These are phyloP conservation scores for Hypoxylon sp. DNA, from an alignment of 2,329 filamentous ascomycete genomes.

Conservation along the genomic window DNA sequence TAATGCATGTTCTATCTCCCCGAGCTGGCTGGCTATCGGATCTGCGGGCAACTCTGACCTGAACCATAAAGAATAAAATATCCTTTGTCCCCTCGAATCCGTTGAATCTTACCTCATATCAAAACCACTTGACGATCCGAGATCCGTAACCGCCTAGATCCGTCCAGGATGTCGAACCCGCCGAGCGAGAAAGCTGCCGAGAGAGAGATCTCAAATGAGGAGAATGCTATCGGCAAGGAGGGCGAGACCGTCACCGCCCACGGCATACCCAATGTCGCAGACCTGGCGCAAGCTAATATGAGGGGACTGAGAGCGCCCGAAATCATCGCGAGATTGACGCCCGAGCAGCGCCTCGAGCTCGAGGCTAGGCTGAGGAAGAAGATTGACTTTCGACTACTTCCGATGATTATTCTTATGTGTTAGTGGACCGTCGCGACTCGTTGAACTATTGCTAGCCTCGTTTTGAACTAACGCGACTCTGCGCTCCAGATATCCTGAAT, in stretches of 20 bases:
- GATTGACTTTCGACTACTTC: conserved; percentile 75
- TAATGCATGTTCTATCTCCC: conserved; percentile 33
- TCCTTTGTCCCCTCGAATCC: background rate
- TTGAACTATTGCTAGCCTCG: conserved; percentile 4
- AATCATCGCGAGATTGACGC: conserved; percentile 62
- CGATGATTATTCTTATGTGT: conserved; percentile 77
- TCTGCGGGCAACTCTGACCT: background rate
- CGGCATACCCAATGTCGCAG: conserved; percentile 40
- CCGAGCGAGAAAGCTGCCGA: conserved; percentile 37
- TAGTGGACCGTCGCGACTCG: conserved; percentile 8
- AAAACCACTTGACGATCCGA: conserved; percentile 11
- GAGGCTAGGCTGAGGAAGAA: conserved; percentile 74
- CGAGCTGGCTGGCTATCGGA: conserved; percentile 17
- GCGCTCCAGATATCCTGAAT: conserved; percentile 47
- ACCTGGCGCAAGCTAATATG: conserved; percentile 46
- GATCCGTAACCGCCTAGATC: background rate
- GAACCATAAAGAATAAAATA: conserved; percentile 25
- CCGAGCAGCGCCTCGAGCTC: conserved; percentile 64
- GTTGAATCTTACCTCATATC: background rate
- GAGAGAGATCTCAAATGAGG: conserved; percentile 39
- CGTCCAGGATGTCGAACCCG: conserved; percentile 35
- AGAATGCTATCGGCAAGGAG: conserved; percentile 33
- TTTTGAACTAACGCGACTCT: conserved; percentile 19
- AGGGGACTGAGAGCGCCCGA: conserved; percentile 52
- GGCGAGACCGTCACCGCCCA: conserved; percentile 24